Evolutionary conservation across 768 basidiomycete species (phyloP).

Genomic region (Crucibulum laeve): DNA sequence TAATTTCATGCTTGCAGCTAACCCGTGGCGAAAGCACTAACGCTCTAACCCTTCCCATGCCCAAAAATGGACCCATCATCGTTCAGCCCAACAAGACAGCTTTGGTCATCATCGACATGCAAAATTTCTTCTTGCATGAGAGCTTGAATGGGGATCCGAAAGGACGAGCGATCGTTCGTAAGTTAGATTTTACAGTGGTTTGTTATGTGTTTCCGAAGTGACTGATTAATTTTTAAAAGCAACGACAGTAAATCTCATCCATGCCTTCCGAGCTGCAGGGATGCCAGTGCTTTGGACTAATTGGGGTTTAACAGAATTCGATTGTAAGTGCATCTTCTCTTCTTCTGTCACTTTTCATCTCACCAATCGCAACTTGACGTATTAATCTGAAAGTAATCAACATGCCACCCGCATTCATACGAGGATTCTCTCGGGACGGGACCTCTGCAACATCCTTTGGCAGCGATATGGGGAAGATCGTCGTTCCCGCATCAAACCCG

Average conservation of each 20-base stretch:
- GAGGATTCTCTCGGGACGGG: conserved; percentile 23
- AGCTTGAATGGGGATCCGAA: conserved; percentile 23
- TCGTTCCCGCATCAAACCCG: conserved; percentile 15
- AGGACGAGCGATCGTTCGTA: conserved; percentile 24
- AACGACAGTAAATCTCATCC: conserved; percentile 21
- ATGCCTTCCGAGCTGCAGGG: conserved; percentile 23
- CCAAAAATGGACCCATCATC: conserved; percentile 17
- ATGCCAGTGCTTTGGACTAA: conserved; percentile 28
- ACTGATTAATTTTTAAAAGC: conserved; percentile 8
- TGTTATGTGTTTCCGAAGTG: neutral
- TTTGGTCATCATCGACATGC: conserved; percentile 30
- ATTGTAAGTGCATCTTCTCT: conserved; percentile 13
- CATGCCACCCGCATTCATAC: conserved; percentile 25
- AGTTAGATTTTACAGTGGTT: conserved; percentile 4
- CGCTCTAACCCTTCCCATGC: conserved; percentile 20
- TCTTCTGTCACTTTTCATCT: neutral
- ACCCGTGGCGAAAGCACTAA: conserved; percentile 20
- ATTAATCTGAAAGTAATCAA: conserved; percentile 19
- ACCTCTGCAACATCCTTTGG: conserved; percentile 24
- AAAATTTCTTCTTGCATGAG: conserved; percentile 27
- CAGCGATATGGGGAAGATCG: conserved; percentile 26
- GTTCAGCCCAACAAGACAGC: conserved; percentile 26
- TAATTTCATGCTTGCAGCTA: conserved; percentile 13
- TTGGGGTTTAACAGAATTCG: conserved; percentile 28
- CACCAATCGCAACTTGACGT: neutral